Evolutionary conservation across 1,284 basidiomycete species (phyloP), one percentile per base, ranked within the genome.

Genomic region (Pseudozyma tsukubaensis): DNA sequence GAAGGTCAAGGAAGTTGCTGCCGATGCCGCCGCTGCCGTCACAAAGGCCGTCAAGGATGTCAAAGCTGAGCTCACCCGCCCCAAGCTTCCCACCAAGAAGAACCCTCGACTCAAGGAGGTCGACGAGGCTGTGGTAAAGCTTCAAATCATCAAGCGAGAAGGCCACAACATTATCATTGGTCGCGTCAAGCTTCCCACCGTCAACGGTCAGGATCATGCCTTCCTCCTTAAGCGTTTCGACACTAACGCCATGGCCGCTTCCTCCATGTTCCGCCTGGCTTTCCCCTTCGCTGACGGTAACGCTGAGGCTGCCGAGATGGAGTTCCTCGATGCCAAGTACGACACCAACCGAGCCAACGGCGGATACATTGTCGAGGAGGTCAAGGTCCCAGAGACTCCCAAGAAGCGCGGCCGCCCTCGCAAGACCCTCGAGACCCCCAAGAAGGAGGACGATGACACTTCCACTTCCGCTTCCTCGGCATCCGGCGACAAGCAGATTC

Each of bases 191-290:
- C 92, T 97, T 58, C 92, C 92, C 50, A 96, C 94, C 54, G 82
- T 85, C 50, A 84, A 84, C 57, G 83, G 83, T 16, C 67, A 73
- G 45, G 82, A 80, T 57, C 93, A 96, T 19, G 93, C 94, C n/a
- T 96, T 96, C 85, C 92, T 97, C 83, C 91, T 97, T 59, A 90
- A 94, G 72, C 91, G 96, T 66, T 97, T 94, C 83, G 96, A 99
- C 86, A 98, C 96, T 7, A 91, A 94, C 73, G 95, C 95, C 24
- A 89, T 99, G 85, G 94, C 92, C 65, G 90, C 96, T 18, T 97
- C 94, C 6, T 97, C 96, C 68, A 97, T 99, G 93, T 98, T 94
- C 88, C 93, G 94, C 77, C 94, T 95, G 29, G 94, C 95, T 0
- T 99, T 95, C 86, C 96, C 97, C 10, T 89, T 88, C 57, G 92